A percentile compares a stretch with the other conserved stretches of the same genome.
These are phyloP conservation scores for Fusarium sp. DNA, from an alignment of 2,329 filamentous ascomycete genomes.

Conservation along the genomic window DNA sequence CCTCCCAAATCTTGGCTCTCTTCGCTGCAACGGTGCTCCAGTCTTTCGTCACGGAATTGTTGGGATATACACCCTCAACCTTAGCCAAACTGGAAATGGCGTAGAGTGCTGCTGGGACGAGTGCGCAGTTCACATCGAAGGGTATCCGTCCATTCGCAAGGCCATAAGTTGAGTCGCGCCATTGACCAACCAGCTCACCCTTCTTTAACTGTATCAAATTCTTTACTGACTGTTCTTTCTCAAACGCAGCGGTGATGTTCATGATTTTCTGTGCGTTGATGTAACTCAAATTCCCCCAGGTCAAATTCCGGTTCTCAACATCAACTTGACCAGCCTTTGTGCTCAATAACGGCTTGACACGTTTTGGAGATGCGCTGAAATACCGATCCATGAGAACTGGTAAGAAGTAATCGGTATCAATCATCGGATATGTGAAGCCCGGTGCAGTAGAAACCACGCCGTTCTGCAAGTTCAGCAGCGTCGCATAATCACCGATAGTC, in stretches of 20 bases:
- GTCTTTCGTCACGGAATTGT: constrained; percentile 45
- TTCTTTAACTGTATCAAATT: constrained; percentile 70
- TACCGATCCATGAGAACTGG: constrained; percentile 69
- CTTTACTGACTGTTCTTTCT: constrained; percentile 58
- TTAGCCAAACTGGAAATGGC: constrained; percentile 65
- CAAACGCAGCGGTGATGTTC: constrained; percentile 65
- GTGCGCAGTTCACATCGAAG: constrained; percentile 72
- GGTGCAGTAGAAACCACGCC: constrained; percentile 64
- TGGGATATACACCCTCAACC: constrained; percentile 60
- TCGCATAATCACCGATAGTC: constrained; percentile 73
- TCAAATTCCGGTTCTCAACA: constrained; percentile 61
- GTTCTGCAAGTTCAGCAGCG: constrained; percentile 65
- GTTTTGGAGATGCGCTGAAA: constrained; percentile 58
- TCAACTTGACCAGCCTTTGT: constrained; percentile 60
- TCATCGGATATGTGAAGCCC: constrained; percentile 68
- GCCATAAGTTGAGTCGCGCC: constrained; percentile 71
- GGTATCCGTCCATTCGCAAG: constrained; percentile 72
- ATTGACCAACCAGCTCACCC: constrained; percentile 67
- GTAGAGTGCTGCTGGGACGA: constrained; percentile 70
- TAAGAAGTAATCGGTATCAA: constrained; percentile 72
- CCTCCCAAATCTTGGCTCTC: constrained; percentile 72
- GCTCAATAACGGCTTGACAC: constrained; percentile 51
- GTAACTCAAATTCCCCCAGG: constrained; percentile 62
- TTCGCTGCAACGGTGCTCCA: constrained; percentile 59
- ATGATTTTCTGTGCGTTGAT: constrained; percentile 69